Evolutionary conservation across 2,329 filamentous ascomycete species (phyloP), one percentile per base, ranked within the genome.

Genomic region (Neopestalotiopsis clavispora): DNA sequence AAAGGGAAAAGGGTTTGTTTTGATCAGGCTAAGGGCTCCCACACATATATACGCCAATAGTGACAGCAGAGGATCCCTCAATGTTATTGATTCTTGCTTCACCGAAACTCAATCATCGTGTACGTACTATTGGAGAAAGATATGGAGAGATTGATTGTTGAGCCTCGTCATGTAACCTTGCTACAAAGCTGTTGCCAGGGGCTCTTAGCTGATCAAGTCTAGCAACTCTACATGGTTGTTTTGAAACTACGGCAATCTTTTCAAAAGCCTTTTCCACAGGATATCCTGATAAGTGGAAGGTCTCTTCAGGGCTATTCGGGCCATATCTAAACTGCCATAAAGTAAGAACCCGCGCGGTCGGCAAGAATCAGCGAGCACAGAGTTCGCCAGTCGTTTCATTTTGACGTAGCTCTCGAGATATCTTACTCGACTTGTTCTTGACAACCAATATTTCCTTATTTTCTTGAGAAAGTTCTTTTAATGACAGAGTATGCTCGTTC

Each of bases 261-360:
- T 67, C 17, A 70, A 62, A 9, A 67, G 23, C 23, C 23, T 67
- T 23, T 66, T 66, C 28, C 38, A 58, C 20, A 69, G 59, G 14
- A 42, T 56, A 49, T 68, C 56, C 14, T 57, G 52, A 5, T 68
- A 38, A 4, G 38, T 3, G 4, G 38, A 63, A 6, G 67, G 67
- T 28, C 65, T 34, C 60, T 70, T 57, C 32, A 70, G 67, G 12
- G 63, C 67, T 28, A 6, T 67, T 34, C 67, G 69, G 12, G 67
- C 45, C 20, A 70, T 45, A 10, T 67, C 64, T 3, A 70, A 40
- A 20, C 67, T 63, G 42, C 69, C 61, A 34, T 45, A 61, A 6
- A 70, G 40, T 2, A 68, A 38, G 4, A 62, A 66, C 3, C 66
- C 56, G 42, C 20, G 60, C 61, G 30, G 67, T 70, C 67, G 32